Evolutionary conservation across 2,329 filamentous ascomycete genomes (phyloP).

Genomic region (Verticillium nubilum): DNA sequence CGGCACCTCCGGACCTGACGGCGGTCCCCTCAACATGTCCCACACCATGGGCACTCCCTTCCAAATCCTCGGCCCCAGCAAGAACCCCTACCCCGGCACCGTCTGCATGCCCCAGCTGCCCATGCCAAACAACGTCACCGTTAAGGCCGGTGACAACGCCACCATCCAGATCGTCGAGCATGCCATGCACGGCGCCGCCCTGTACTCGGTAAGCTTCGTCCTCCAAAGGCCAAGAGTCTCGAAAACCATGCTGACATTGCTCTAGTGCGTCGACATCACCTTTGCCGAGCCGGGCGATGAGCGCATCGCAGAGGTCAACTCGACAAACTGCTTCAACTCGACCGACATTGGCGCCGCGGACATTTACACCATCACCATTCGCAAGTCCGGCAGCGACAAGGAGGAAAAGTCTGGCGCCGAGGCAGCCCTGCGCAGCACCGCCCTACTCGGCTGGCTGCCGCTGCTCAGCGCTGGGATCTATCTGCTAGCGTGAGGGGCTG

Average conservation of each 20-base stretch:
- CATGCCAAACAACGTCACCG: slow-evolving; percentile 64
- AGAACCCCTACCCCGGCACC: slow-evolving; percentile 79
- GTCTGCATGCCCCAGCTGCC: slow-evolving; percentile 89
- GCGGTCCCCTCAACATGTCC: slow-evolving; percentile 79
- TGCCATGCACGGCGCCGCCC: slow-evolving; percentile 74
- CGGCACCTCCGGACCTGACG: slow-evolving; percentile 58
- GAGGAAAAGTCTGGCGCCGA: slow-evolving; percentile 25
- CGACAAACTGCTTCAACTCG: slow-evolving; percentile 85
- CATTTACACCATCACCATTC: slow-evolving; percentile 64
- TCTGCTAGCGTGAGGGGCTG: slow-evolving; percentile 32
- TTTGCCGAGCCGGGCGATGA: slow-evolving; percentile 73
- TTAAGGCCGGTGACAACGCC: slow-evolving; percentile 78
- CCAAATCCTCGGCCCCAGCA: slow-evolving; percentile 75
- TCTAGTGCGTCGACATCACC: slow-evolving; percentile 87
- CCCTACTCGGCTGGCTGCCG: slow-evolving; percentile 36
- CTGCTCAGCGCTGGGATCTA: slow-evolving; percentile 31
- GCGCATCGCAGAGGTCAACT: slow-evolving; percentile 65
- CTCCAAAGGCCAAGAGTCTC: no score
- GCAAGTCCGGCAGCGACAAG: slow-evolving; percentile 29
- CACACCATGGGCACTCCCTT: slow-evolving; percentile 75
- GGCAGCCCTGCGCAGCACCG: slow-evolving; percentile 14
- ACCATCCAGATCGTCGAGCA: slow-evolving; percentile 85
- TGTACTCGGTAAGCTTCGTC: slow-evolving; percentile 72
- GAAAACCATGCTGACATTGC: slow-evolving; percentile 3
- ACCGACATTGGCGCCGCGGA: slow-evolving; percentile 69